Conservation (phyloP, 768 basidiomycete genomes). For the Mycena rebaudengoi region DNA sequence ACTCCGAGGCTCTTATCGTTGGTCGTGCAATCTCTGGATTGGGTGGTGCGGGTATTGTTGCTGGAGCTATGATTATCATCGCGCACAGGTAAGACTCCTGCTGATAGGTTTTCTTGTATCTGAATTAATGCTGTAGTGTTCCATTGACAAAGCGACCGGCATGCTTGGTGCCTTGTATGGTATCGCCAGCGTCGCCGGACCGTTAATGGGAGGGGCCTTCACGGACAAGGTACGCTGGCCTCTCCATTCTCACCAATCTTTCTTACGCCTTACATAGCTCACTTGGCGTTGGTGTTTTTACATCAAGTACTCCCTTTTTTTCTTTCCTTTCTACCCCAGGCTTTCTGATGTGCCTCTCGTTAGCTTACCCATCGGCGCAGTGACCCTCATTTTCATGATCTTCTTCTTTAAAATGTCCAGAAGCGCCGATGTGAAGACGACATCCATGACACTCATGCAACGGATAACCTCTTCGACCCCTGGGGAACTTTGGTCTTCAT, state of each 20-base stretch:
- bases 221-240: no score
- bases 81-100: not conserved
- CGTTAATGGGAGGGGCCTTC: slow-evolving; percentile 41
- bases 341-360: slow-evolving; percentile 31
- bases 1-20: slow-evolving; percentile 42
- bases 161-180: slow-evolving; percentile 43
- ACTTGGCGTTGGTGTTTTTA: slow-evolving; percentile 46
- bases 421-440: not conserved
- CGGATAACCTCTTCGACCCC: slow-evolving; percentile 22
- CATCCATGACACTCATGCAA: not conserved
- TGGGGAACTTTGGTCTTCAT: slow-evolving; percentile 23
- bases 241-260: no score
- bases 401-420: slow-evolving; percentile 28
- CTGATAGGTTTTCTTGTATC: not conserved
- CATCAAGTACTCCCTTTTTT: not conserved
- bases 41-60: slow-evolving; percentile 47
- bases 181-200: slow-evolving; percentile 31
- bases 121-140: slow-evolving; percentile 30
- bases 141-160: slow-evolving; percentile 42
- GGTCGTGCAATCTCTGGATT: slow-evolving; percentile 57
- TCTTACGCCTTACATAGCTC: no score
- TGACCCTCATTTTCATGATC: slow-evolving; percentile 11
- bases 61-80: slow-evolving; percentile 29
- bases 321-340: not conserved
- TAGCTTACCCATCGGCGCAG: slow-evolving; percentile 27